Conservation (phyloP, 305 asterid genomes). For the Fraxinus velutina region DNA sequence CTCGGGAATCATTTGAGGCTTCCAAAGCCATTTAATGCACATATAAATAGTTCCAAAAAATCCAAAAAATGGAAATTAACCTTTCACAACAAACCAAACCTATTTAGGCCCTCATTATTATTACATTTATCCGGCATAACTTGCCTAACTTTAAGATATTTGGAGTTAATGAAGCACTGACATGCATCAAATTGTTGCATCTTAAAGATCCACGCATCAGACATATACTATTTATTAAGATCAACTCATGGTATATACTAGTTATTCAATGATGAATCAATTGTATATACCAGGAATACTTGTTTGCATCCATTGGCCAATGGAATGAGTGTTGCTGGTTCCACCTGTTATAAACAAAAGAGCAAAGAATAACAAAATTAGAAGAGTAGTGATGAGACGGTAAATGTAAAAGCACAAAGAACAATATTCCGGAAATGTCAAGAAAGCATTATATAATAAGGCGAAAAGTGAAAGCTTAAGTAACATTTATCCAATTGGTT, state of each 20-base stretch:
- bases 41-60: not conserved
- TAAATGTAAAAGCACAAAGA: slow-evolving; percentile 13
- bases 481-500: not conserved
- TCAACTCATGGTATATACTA: not conserved
- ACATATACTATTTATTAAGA: not conserved
- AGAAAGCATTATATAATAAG: not conserved
- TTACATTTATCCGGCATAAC: not conserved
- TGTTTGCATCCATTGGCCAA: slow-evolving; percentile 96
- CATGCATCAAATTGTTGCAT: not conserved
- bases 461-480: not conserved
- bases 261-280: slow-evolving; percentile 1
- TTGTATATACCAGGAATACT: slow-evolving; percentile 75
- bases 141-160: not conserved
- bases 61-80: not conserved
- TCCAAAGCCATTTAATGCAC: not conserved
- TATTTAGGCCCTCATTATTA: not conserved
- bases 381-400: slow-evolving; percentile 18
- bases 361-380: slow-evolving; percentile 12
- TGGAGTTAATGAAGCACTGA: not conserved
- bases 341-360: slow-evolving; percentile 61
- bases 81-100: not conserved
- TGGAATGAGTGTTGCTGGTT: slow-evolving; percentile 89
- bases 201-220: not conserved
- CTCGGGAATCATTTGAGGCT: not conserved
- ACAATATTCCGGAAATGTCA: slow-evolving; percentile 2